Evolutionary conservation across 2,329 filamentous ascomycete species (phyloP).

Genomic region (Ascochyta rabiei): DNA sequence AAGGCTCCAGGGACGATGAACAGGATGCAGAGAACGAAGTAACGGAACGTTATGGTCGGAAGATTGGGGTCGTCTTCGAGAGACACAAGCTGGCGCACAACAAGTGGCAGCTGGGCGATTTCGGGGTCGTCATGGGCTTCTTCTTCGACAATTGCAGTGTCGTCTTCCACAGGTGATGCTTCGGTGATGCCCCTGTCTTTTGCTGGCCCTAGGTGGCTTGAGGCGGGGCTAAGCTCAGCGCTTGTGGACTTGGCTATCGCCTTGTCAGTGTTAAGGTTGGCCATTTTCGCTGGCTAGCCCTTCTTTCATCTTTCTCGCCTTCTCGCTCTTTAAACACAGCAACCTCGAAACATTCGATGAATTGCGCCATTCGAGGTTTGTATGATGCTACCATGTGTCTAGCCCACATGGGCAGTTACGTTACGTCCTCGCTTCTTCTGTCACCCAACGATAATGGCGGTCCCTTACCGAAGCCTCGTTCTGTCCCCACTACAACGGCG

Average conservation of each 20-base stretch:
- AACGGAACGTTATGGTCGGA: constrained; percentile 65
- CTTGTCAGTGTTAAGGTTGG: constrained; percentile 19
- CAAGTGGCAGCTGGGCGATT: constrained; percentile 57
- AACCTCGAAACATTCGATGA: background rate
- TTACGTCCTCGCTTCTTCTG: constrained; percentile 12
- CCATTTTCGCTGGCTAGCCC: constrained; percentile 11
- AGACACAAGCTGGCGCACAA: constrained; percentile 63
- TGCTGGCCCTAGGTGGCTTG: constrained; percentile 11
- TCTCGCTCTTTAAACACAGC: constrained; percentile 5
- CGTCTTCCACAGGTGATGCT: constrained; percentile 7
- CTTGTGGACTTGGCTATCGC: constrained; percentile 19
- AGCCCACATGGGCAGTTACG: background rate
- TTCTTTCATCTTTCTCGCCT: background rate
- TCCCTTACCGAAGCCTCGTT: background rate
- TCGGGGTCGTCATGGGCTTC: constrained; percentile 34
- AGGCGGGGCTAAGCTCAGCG: constrained; percentile 18
- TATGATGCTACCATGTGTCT: constrained; percentile 11
- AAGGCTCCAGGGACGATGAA: constrained; percentile 65
- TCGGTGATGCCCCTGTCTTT: constrained; percentile 6
- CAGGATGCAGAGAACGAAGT: constrained; percentile 61
- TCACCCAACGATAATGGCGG: constrained; percentile 6
- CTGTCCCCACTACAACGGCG: constrained; percentile 5
- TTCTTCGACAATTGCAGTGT: constrained; percentile 19
- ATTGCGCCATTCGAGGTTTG: constrained; percentile 18
- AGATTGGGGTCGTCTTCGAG: constrained; percentile 62